Evolutionary conservation across 1,284 basidiomycete species (phyloP).

Genomic region (Rhodotorula sp.): DNA sequence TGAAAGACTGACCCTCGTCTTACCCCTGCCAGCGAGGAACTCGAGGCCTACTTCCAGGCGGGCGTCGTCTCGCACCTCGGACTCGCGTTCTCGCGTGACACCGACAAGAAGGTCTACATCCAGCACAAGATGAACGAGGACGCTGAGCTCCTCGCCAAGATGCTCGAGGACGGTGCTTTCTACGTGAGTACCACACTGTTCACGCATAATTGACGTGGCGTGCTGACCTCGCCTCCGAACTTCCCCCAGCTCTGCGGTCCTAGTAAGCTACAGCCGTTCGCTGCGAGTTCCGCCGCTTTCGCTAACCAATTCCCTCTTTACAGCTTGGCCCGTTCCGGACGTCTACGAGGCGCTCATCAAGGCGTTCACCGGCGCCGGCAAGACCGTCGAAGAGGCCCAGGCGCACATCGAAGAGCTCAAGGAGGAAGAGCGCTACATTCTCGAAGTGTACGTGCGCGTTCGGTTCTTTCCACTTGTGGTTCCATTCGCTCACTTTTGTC

Average conservation of each 20-base stretch:
- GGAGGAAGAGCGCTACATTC: slow-evolving; percentile 68
- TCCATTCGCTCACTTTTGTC: background rate
- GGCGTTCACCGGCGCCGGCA: slow-evolving; percentile 69
- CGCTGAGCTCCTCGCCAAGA: slow-evolving; percentile 68
- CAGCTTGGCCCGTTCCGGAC: slow-evolving; percentile 88
- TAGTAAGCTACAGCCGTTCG: background rate
- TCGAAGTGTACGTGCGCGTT: slow-evolving; percentile 15
- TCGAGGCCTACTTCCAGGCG: slow-evolving; percentile 67
- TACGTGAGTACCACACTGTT: slow-evolving; percentile 95
- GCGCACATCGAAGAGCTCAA: slow-evolving; percentile 86
- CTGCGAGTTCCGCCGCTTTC: background rate
- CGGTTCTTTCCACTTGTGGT: background rate
- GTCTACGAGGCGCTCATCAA: slow-evolving; percentile 88
- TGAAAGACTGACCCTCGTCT: background rate
- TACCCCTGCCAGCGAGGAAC: slow-evolving; percentile 51
- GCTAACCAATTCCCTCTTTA: slow-evolving; percentile 22
- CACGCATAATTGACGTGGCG: background rate
- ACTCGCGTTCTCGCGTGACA: slow-evolving; percentile 94
- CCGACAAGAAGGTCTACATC: slow-evolving; percentile 89
- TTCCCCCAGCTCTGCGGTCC: slow-evolving; percentile 2
- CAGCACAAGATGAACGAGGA: slow-evolving; percentile 98
- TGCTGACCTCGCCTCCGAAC: background rate
- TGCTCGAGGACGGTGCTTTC: slow-evolving; percentile 78
- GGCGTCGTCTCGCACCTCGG: slow-evolving; percentile 84
- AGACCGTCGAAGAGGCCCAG: slow-evolving; percentile 68